Evolutionary conservation across 2,329 filamentous ascomycete genomes (phyloP).

Genomic region (Neonectria neomacrospora): DNA sequence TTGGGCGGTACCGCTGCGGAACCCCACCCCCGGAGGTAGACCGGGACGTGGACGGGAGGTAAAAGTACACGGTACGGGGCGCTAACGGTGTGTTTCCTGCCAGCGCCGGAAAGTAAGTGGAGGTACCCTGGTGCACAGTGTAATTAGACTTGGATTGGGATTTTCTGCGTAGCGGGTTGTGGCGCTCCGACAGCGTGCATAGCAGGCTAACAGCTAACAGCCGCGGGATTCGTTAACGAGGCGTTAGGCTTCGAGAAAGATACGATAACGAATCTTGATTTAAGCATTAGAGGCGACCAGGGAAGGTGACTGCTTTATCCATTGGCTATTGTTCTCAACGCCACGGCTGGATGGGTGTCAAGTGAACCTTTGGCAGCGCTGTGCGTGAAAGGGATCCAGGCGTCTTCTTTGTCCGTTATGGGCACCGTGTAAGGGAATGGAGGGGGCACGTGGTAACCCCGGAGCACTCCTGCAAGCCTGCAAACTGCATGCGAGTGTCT

Average conservation of each 20-base stretch:
- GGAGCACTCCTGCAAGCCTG: not conserved
- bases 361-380: not conserved
- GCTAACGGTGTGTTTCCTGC: constrained; percentile 9
- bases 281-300: constrained; percentile 1
- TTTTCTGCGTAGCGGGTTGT: constrained; percentile 15
- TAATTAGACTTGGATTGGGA: constrained; percentile 3
- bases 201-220: constrained; percentile 17
- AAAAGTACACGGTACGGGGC: constrained; percentile 2
- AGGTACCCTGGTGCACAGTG: constrained; percentile 8
- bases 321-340: constrained; percentile 1
- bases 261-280: not conserved
- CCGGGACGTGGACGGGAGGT: not conserved
- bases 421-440: constrained; percentile 1
- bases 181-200: constrained; percentile 36
- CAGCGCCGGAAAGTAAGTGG: constrained; percentile 4
- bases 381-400: not conserved
- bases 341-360: not conserved
- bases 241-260: not conserved
- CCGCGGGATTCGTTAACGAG: constrained; percentile 8
- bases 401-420: not conserved
- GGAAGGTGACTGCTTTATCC: not conserved
- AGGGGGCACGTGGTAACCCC: constrained; percentile 11
- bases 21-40: not conserved
- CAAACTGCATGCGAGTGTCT: not conserved
- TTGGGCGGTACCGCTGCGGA: not conserved